phyloP scores from a whole-genome alignment of 75 land plant genomes.

The Selaginella tamariscina region DNA sequence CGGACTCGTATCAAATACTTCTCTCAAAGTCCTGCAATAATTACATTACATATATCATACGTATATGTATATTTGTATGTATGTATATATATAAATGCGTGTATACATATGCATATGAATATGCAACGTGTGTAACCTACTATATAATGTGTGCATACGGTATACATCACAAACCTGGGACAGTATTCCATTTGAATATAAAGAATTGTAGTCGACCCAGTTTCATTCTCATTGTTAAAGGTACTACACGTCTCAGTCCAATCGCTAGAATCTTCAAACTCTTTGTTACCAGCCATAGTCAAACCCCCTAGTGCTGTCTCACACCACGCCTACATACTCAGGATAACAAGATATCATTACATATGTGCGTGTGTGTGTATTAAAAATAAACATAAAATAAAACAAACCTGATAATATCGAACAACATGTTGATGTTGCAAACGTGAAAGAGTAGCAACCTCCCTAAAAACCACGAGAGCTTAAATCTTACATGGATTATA shows the following conservation, averaged over 20 bases:
- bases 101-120: conserved; percentile 2
- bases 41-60: not conserved
- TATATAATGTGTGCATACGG: not conserved
- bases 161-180: conserved; percentile 43
- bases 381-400: conserved; percentile 4
- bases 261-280: conserved; percentile 29
- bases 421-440: conserved; percentile 99
- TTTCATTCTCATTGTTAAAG: not conserved
- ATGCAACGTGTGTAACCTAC: not conserved
- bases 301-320: conserved; percentile 47
- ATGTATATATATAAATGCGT: not conserved
- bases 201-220: conserved; percentile 41
- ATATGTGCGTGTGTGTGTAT: not conserved
- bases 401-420: conserved; percentile 81
- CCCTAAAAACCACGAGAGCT: no score
- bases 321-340: conserved; percentile 66
- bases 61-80: not conserved
- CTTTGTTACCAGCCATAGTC: conserved; percentile 20
- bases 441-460: conserved; percentile 89
- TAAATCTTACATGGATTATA: no score
- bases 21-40: conserved; percentile 65
- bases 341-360: not conserved
- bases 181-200: conserved; percentile 99
- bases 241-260: conserved; percentile 17
- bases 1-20: conserved; percentile 49